Percentiles rank a stretch among this genome's conserved stretches.
These are phyloP conservation scores for Phialocephala subalpina DNA, from an alignment of 2,329 filamentous ascomycete genomes.

Conservation along the genomic window DNA sequence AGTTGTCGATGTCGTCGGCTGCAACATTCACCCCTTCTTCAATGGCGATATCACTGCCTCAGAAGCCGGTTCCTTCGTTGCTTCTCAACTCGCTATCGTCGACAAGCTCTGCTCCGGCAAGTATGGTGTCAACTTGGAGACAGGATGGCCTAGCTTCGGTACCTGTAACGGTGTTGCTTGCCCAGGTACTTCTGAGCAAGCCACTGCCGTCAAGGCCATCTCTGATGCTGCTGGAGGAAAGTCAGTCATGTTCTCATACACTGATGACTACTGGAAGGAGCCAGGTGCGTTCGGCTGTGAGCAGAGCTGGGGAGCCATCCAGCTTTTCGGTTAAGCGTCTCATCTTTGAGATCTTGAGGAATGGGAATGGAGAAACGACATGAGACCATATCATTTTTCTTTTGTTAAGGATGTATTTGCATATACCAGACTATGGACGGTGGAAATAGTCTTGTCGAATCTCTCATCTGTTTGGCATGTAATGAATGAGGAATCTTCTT, in stretches of 20 bases:
- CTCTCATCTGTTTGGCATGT: constrained; percentile 8
- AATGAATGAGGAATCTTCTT: constrained; percentile 10
- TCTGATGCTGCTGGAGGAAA: constrained; percentile 68
- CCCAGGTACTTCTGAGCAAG: constrained; percentile 73
- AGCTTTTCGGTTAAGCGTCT: constrained; percentile 31
- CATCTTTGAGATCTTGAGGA: neutral
- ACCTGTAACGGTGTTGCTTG: constrained; percentile 75
- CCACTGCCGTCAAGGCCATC: constrained; percentile 76
- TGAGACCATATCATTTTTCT: constrained; percentile 1
- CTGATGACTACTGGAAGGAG: constrained; percentile 84
- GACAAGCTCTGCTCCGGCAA: constrained; percentile 74
- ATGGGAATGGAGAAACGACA: constrained; percentile 1
- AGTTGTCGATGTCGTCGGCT: constrained; percentile 79
- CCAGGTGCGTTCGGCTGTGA: constrained; percentile 76
- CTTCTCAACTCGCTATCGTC: constrained; percentile 75
- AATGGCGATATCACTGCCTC: constrained; percentile 71
- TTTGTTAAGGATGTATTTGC: constrained; percentile 5
- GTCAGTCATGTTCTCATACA: constrained; percentile 83
- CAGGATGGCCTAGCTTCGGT: constrained; percentile 84
- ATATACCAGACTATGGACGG: constrained; percentile 15
- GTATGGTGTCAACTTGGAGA: constrained; percentile 84
- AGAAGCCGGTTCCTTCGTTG: constrained; percentile 79
- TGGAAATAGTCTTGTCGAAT: constrained; percentile 13
- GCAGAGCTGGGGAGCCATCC: constrained; percentile 74
- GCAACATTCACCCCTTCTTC: constrained; percentile 96